Conservation (phyloP, 306 rosid species). For the Prosopis cineraria region DNA sequence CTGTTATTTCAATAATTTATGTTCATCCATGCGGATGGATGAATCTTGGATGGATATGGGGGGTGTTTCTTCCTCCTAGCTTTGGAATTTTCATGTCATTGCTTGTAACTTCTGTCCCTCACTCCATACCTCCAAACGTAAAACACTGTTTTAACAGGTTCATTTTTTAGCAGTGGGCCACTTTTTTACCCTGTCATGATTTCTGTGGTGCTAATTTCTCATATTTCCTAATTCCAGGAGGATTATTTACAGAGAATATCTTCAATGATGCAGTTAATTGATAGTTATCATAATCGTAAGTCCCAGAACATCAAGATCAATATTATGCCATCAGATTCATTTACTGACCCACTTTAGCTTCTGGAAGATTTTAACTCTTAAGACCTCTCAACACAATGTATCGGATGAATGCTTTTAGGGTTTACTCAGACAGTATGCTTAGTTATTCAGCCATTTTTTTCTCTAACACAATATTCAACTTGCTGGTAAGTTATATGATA, state of each 20-base stretch:
- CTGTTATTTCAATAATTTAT: not conserved
- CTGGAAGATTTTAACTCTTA: not conserved
- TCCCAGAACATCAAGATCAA: conserved; percentile 37
- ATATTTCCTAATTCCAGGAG: too few species aligned
- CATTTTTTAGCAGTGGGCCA: too few species aligned
- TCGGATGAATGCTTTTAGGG: not conserved
- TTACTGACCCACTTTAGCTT: not conserved
- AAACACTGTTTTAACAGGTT: too few species aligned
- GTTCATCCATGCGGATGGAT: not conserved
- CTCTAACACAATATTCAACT: not conserved
- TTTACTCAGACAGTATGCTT: not conserved
- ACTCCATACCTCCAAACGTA: too few species aligned
- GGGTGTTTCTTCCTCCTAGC: too few species aligned
- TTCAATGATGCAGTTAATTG: conserved; percentile 23
- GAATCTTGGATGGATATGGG: too few species aligned
- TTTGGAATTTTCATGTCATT: too few species aligned
- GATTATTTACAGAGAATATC: conserved; percentile 18
- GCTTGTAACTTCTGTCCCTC: too few species aligned
- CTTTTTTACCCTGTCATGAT: not conserved
- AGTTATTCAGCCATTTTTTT: not conserved
- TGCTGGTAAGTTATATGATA: not conserved
- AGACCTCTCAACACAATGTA: conserved; percentile 4
- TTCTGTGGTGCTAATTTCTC: not conserved
- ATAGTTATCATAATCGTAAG: too few species aligned
- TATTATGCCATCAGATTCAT: conserved; percentile 36